A percentile compares a stretch with the other conserved stretches of the same genome.
Conservation (phyloP, 1,284 basidiomycete species). For the Porodaedalea pini region DNA sequence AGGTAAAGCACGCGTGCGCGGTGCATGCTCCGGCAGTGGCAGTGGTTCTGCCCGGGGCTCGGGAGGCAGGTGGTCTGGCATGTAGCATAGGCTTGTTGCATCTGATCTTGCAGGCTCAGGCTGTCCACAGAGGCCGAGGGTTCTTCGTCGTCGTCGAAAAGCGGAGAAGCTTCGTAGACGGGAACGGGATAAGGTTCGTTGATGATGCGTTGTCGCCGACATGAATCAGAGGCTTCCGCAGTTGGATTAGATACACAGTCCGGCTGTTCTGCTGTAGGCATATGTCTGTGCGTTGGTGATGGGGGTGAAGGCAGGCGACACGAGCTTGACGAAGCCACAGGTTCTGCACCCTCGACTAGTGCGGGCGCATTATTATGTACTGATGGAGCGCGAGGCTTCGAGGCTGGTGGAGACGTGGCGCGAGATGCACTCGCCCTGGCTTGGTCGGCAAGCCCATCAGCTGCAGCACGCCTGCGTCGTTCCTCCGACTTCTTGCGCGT, state of each 20-base stretch:
- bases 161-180: slow-evolving; percentile 3
- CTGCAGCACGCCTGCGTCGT: slow-evolving; percentile 27
- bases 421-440: slow-evolving; percentile 10
- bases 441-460: slow-evolving; percentile 2
- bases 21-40: slow-evolving; percentile 42
- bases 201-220: background rate
- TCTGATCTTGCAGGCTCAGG: slow-evolving; percentile 56
- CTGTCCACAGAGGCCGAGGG: background rate
- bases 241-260: background rate
- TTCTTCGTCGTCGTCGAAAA: slow-evolving; percentile 3
- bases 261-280: background rate
- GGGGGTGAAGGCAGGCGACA: background rate
- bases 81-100: slow-evolving; percentile 60
- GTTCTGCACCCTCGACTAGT: background rate
- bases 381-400: background rate
- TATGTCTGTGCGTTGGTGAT: background rate
- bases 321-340: slow-evolving; percentile 3
- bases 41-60: background rate
- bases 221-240: slow-evolving; percentile 1
- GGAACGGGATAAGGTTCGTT: background rate
- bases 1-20: slow-evolving; percentile 60
- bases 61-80: slow-evolving; percentile 32
- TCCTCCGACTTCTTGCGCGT: slow-evolving; percentile 50
- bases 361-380: background rate
- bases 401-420: slow-evolving; percentile 1